phyloP scores from a whole-genome alignment of 805 yeast genomes.

The Myxozyma melibiosi region DNA sequence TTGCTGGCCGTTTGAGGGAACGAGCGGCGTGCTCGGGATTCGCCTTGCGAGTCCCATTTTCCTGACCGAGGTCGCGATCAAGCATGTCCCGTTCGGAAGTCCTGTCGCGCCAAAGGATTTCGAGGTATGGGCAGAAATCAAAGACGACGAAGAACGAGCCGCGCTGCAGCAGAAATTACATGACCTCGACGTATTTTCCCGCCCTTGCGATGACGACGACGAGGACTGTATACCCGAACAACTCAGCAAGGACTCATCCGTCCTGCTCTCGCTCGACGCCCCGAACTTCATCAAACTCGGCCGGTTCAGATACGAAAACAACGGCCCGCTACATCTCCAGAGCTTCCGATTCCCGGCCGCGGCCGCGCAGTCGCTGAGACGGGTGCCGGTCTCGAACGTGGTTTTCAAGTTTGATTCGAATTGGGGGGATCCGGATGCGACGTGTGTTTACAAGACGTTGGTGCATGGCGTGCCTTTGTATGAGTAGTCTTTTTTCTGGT shows the following conservation, averaged over 20 bases:
- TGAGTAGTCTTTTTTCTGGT: neutral
- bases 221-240: neutral
- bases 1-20: slow-evolving; percentile 44
- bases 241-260: neutral
- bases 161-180: slow-evolving; percentile 5
- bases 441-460: slow-evolving; percentile 40
- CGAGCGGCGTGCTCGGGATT: slow-evolving; percentile 38
- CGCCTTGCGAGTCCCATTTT: slow-evolving; percentile 34
- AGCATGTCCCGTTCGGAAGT: slow-evolving; percentile 36
- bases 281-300: slow-evolving; percentile 33
- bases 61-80: slow-evolving; percentile 36
- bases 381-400: slow-evolving; percentile 31
- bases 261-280: neutral
- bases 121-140: slow-evolving; percentile 38
- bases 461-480: slow-evolving; percentile 37
- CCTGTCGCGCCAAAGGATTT: slow-evolving; percentile 39
- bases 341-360: slow-evolving; percentile 32
- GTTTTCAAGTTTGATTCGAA: slow-evolving; percentile 38
- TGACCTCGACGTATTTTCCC: neutral
- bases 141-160: slow-evolving; percentile 20
- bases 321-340: slow-evolving; percentile 33
- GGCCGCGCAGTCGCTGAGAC: slow-evolving; percentile 14
- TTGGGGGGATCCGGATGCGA: slow-evolving; percentile 41
- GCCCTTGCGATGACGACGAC: neutral
- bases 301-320: slow-evolving; percentile 33